These are phyloP conservation scores for Podospora didyma DNA, from an alignment of 495 filamentous ascomycete genomes.

Conservation along the genomic window DNA sequence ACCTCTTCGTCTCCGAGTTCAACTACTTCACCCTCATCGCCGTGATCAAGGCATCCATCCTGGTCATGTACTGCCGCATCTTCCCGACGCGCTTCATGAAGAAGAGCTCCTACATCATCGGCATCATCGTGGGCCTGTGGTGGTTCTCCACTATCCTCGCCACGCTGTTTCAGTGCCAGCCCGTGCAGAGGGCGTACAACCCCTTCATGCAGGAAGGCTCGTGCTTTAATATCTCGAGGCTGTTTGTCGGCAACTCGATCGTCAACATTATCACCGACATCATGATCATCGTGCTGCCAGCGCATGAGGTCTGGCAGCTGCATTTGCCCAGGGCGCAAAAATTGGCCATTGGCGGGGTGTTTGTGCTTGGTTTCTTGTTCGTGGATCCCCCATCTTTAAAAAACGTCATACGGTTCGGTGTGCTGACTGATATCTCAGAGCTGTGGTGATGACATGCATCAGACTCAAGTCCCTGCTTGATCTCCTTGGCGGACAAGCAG, in stretches of 20 bases:
- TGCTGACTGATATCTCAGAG: background rate
- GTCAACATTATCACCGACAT: constrained; percentile 10
- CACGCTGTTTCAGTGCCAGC: constrained; percentile 8
- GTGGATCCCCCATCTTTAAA: background rate
- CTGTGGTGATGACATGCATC: constrained; percentile 2
- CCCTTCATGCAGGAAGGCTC: background rate
- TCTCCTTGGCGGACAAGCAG: background rate
- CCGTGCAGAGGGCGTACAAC: constrained; percentile 1
- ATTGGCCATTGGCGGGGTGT: constrained; percentile 1
- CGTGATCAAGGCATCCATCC: constrained; percentile 9
- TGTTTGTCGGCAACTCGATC: constrained; percentile 3
- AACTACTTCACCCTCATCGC: constrained; percentile 4
- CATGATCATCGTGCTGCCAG: constrained; percentile 5
- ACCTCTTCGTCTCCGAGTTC: constrained; percentile 2
- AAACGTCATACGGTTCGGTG: background rate
- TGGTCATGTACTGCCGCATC: constrained; percentile 12
- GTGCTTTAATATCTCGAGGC: background rate
- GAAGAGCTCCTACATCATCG: background rate
- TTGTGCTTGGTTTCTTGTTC: constrained; percentile 6
- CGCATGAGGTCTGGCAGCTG: constrained; percentile 2
- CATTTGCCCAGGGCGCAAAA: constrained; percentile 2
- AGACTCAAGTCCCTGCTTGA: background rate
- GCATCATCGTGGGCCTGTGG: background rate
- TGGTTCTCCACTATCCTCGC: constrained; percentile 3
- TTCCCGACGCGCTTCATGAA: constrained; percentile 13